Evolutionary conservation across 768 basidiomycete genomes (phyloP), one percentile per base, ranked within the genome.

Genomic region (Floccularia luteovirens): DNA sequence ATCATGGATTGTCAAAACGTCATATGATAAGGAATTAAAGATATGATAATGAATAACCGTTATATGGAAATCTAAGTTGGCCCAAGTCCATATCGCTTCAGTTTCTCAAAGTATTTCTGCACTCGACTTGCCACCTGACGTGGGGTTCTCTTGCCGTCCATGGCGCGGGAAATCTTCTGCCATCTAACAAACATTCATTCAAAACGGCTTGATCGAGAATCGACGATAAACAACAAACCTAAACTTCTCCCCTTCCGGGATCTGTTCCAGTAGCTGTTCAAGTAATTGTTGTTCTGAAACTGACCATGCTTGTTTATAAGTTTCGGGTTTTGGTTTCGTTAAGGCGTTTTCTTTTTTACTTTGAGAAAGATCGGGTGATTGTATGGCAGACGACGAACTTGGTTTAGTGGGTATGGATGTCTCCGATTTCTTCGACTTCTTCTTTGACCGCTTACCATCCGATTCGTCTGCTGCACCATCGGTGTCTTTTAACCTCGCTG

Each of bases 81-180:
- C n/a, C 49, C 72, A 36, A 82, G 50, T 24, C 86, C 85, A 56
- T 79, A 88, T 47, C 74, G 72, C 61, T 80, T 86, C 57, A 90
- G 57, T 65, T 89, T 90, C 55, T 83, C 83, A 56, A 87, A 82
- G 58, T 89, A 90, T 59, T 90, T 90, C 50, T 90, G 88, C 39
- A 90, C 87, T 13, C 86, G 74, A 62, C 84, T 88, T 25, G 86
- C 86, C n/a, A 90, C 88, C 63, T 90, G 88, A 44, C 86, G 63
- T 3, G 87, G 79, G 3, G 88, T 89, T 42, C 87, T 62, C 31
- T 66, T 66, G 0, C 87, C 87, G 35, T 76, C 67, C 88, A 90
- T 90, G 24, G 83, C 88, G 39, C 70, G 64, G 11, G 87, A 90
- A 38, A 90, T 90, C 58, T 86, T 84, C 41, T 77, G 68, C 82